Evolutionary conservation across 306 rosid genomes (phyloP).

Genomic region (Vicia faba): DNA sequence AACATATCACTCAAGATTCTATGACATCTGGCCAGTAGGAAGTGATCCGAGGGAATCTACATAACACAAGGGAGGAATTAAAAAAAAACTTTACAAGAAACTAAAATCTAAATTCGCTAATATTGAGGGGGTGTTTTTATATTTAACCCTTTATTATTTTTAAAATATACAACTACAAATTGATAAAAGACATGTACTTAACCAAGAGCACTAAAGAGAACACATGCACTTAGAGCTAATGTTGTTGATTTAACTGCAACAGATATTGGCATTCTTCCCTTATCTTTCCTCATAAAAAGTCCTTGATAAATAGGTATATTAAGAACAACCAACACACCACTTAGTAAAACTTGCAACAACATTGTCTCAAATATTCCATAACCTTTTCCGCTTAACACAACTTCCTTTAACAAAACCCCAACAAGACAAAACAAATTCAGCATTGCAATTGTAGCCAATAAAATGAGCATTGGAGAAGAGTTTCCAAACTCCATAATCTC

Average conservation of each 20-base stretch:
- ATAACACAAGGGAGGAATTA: no score
- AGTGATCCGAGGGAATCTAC: no score
- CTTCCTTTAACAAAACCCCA: conserved; percentile 45
- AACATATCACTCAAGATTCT: no score
- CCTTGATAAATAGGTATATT: conserved; percentile 63
- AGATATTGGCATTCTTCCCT: conserved; percentile 57
- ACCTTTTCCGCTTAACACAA: conserved; percentile 33
- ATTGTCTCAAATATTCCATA: conserved; percentile 33
- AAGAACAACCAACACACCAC: conserved; percentile 56
- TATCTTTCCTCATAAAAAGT: conserved; percentile 67
- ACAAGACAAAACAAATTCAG: conserved; percentile 58
- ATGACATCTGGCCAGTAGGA: no score
- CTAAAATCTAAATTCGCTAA: no score
- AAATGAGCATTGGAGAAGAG: conserved; percentile 58
- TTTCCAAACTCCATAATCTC: conserved; percentile 69
- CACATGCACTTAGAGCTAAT: conserved; percentile 32
- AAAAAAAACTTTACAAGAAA: no score
- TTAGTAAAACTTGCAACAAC: conserved; percentile 54
- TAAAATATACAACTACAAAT: no score
- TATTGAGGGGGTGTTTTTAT: no score
- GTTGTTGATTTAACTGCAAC: conserved; percentile 35
- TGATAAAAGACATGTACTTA: no score
- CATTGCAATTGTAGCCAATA: conserved; percentile 57
- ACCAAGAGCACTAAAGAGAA: not conserved
- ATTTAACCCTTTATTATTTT: no score